Evolutionary conservation across 768 basidiomycete species (phyloP).

Genomic region (Suillus hirtellus): DNA sequence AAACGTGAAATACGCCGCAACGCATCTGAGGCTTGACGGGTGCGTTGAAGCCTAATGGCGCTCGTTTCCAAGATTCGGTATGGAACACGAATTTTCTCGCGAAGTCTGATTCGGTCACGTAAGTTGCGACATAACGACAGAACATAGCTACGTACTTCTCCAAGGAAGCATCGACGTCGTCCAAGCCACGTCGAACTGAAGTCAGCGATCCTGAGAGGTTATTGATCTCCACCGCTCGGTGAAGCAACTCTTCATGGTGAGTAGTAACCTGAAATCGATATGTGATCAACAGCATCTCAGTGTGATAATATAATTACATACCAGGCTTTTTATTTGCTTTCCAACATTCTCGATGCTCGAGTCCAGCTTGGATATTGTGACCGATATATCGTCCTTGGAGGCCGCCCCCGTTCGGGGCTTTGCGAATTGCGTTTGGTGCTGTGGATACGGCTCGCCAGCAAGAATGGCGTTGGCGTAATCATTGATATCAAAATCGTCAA

Average conservation of each 20-base stretch:
- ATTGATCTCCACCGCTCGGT: conserved; percentile 75
- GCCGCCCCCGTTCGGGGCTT: conserved; percentile 28
- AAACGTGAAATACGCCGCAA: conserved; percentile 85
- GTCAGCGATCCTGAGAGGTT: conserved; percentile 70
- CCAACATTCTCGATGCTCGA: conserved; percentile 90
- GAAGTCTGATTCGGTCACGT: conserved; percentile 52
- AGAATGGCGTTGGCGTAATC: conserved; percentile 91
- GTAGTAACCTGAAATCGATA: conserved; percentile 58
- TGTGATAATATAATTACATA: conserved; percentile 36
- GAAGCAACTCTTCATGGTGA: conserved; percentile 81
- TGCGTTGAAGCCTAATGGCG: conserved; percentile 71
- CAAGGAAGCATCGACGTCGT: conserved; percentile 72
- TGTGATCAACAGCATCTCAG: neutral
- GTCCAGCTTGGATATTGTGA: conserved; percentile 85
- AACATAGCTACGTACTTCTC: conserved; percentile 59
- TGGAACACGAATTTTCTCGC: conserved; percentile 82
- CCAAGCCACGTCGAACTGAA: conserved; percentile 66
- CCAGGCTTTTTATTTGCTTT: conserved; percentile 84
- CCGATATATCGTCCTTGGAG: conserved; percentile 83
- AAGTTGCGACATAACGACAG: neutral
- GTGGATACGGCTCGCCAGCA: conserved; percentile 76
- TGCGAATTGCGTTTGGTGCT: conserved; percentile 31
- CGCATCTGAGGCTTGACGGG: conserved; percentile 83
- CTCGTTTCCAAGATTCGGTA: conserved; percentile 72
- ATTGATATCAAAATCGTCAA: conserved; percentile 77